Conservation (phyloP, 768 basidiomycete genomes). For the Suillus discolor region DNA sequence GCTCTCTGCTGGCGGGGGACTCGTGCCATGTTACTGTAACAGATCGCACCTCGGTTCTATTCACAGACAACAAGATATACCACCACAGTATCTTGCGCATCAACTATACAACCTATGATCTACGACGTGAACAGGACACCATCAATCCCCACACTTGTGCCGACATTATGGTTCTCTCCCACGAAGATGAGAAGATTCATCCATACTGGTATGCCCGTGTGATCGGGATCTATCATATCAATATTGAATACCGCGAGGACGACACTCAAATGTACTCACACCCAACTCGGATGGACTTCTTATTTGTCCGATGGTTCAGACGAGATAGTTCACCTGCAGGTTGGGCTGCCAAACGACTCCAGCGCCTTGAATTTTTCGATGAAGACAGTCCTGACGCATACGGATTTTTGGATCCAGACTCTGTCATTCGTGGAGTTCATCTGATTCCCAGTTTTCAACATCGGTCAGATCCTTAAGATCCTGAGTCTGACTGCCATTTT, state of each 20-base stretch:
- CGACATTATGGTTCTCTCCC: conserved; percentile 33
- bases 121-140: conserved; percentile 19
- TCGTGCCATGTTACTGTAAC: no score
- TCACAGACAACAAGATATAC: conserved; percentile 26
- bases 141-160: conserved; percentile 22
- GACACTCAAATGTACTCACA: neutral
- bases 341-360: no score
- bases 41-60: conserved; percentile 24
- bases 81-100: conserved; percentile 31
- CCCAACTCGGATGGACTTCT: conserved; percentile 34
- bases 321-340: no score
- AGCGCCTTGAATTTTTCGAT: no score
- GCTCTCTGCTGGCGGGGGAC: no score
- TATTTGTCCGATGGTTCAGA: conserved; percentile 47
- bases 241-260: conserved; percentile 13
- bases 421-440: conserved; percentile 41
- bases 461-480: conserved; percentile 13
- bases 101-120: conserved; percentile 32
- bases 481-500: conserved; percentile 29
- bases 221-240: conserved; percentile 16
- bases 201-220: conserved; percentile 41
- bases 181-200: conserved; percentile 17
- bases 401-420: conserved; percentile 45
- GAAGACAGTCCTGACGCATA: no score
- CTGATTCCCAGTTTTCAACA: conserved; percentile 41